Evolutionary conservation across 306 rosid species (phyloP), one percentile per base, ranked within the genome.

Genomic region (Prunus salicina): DNA sequence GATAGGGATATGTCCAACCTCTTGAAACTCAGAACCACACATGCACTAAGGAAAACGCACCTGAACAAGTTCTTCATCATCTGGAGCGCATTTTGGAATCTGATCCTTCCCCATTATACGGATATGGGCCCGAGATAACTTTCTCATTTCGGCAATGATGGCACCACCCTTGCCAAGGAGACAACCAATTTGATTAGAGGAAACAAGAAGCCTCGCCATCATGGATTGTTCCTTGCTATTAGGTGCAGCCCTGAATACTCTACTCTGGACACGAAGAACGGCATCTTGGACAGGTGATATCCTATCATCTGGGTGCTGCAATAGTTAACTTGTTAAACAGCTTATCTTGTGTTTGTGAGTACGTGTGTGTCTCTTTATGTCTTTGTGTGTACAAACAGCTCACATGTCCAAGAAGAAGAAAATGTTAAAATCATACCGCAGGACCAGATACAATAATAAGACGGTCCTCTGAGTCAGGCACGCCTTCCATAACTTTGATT

Each of bases 271-370:
- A 25, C 91, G 97, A 72, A 96, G 91, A 71, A 91, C 89, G 41
- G 97, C 99, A 80, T 96, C 99, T 92, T 96, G 99, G 79, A 92
- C 97, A 51, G 89, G 84, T 46, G 99, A 96, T 80, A 96, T 76
- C 83, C 98, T 88, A 75, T 96, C 99, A 25, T 92, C 97, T 69
- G 97, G 99, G 79, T 88, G 93, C 99, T 96, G 97, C 87, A 84
- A 84, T 56, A 78, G 78, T 77, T 43, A 76, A 82, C 63, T 45
- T 73, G 79, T 86, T 58, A 87, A 58, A 79, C 64, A 76, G 38
- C 19, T 32, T 41, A 64, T 67, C 60, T 52, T 47, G 63, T 68
- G 27, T 45, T 47, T 5, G 34, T 27, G 24, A 45, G 77, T 25
- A 45, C 6, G 38, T 32, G 12, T 25, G 38, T 50, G 38, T n/a